Conservation (phyloP, 108 stramenopile genomes). For the Conticribra guillardii region DNA sequence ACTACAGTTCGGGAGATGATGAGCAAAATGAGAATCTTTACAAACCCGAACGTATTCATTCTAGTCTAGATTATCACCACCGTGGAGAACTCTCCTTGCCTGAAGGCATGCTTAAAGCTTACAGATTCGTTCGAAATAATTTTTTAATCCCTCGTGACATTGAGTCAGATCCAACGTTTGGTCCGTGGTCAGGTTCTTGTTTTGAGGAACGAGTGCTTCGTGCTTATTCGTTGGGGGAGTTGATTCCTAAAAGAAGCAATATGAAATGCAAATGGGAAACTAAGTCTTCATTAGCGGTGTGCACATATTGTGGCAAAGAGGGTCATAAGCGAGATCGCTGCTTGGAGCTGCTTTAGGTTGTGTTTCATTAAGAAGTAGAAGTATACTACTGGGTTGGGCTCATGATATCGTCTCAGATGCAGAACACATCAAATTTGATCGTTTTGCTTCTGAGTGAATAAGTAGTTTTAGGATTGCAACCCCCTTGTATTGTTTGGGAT, state of each 20-base stretch:
- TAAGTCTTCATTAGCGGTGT: slow-evolving; percentile 23
- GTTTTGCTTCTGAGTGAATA: no score
- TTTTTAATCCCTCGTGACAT: slow-evolving; percentile 65
- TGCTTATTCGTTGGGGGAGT: slow-evolving; percentile 59
- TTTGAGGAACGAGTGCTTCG: slow-evolving; percentile 75
- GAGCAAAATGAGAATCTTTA: slow-evolving; percentile 20
- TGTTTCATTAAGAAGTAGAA: no score
- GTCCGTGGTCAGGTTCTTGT: slow-evolving; percentile 69
- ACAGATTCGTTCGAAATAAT: slow-evolving; percentile 58
- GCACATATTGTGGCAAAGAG: slow-evolving; percentile 50
- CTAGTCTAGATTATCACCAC: slow-evolving; percentile 60
- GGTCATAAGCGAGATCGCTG: slow-evolving; percentile 44
- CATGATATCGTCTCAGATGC: no score
- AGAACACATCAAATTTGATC: no score
- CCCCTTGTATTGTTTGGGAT: no score
- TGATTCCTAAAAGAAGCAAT: slow-evolving; percentile 30
- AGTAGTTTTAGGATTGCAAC: no score
- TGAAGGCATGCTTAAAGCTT: slow-evolving; percentile 36
- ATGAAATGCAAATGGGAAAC: no score
- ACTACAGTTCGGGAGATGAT: slow-evolving; percentile 40
- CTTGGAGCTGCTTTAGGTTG: slow-evolving; percentile 38
- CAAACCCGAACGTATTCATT: slow-evolving; percentile 65
- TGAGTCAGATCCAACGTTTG: slow-evolving; percentile 58
- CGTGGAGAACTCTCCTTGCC: slow-evolving; percentile 48
- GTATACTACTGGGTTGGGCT: neutral